Base-by-base conservation (phyloP, 805 yeast genomes). In the Lipomyces lipofer region DNA sequence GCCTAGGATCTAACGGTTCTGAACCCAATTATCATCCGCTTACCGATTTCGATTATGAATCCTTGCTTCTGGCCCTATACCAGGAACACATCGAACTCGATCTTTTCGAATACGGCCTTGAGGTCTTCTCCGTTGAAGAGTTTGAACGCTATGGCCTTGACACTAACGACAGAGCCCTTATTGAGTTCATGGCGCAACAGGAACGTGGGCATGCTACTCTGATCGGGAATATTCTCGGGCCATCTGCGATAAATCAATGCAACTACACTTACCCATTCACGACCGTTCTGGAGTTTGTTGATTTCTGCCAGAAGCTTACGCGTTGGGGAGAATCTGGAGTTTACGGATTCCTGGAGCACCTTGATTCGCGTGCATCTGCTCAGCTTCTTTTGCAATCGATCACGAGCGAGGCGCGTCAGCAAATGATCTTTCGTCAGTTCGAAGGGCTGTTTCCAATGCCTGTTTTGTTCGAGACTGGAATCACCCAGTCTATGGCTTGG, bases 121-220 rank as follows among this genome's bases (percentile, higher is more conserved):
- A 40, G 27, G 27, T 1, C 19, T 51, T 51, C 47, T 35, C 53
- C 15, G 46, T 24, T 12, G 46, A 7, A 10, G 51, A 51, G 13
- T 51, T 51, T 19, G 39, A 51, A n/a, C 38, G 3, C 2, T 45
- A 30, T 12, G 54, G 54, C 28, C 29, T 51, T 4, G 32, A 24
- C 13, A 46, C 40, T 12, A 44, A 35, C 9, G 51, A 51, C 47
- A 43, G 45, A 21, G 39, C 38, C 25, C 36, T 51, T 21, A 36
- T 51, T 24, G 39, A 47, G 46, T 51, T 51, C 39, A 46, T 51
- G 55, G 55, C 55, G 17, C 46, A 51, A 24, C 55, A 51, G 39
- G 55, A 51, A 24, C 17, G 25, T 21, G 55, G 55, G 13, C 55
- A 51, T 25, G 21, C 35, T 19, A 30, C 21, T n/a, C 51, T 51